Percentiles rank a stretch among this genome's conserved stretches.
Conservation (phyloP, 2,329 filamentous ascomycete genomes). For the Aspergillus flavus region DNA sequence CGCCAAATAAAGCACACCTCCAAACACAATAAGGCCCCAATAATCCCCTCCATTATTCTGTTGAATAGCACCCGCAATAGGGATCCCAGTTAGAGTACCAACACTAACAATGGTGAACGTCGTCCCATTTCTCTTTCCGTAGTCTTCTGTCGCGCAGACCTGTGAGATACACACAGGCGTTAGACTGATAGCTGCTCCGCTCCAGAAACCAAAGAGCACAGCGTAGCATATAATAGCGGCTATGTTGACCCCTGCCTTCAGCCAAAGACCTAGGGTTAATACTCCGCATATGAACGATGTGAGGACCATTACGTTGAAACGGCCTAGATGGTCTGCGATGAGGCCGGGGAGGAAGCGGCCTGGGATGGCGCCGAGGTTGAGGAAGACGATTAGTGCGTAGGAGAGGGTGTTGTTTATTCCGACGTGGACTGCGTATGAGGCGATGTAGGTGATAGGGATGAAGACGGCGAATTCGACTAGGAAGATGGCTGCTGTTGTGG, state of each 20-base stretch:
- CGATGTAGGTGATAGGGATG: constrained; percentile 39
- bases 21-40: constrained; percentile 24
- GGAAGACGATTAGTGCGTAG: constrained; percentile 34
- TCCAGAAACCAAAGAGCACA: constrained; percentile 25
- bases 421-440: constrained; percentile 32
- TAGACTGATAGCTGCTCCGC: constrained; percentile 30
- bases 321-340: constrained; percentile 36
- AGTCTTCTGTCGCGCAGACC: constrained; percentile 31
- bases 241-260: constrained; percentile 10
- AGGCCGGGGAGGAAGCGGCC: constrained; percentile 39
- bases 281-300: constrained; percentile 22
- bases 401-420: constrained; percentile 29
- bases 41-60: constrained; percentile 12
- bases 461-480: constrained; percentile 41
- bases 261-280: constrained; percentile 27
- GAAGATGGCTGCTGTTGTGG: constrained; percentile 34
- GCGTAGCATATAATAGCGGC: constrained; percentile 23
- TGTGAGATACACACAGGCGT: constrained; percentile 34
- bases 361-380: constrained; percentile 36
- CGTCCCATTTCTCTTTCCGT: constrained; percentile 27
- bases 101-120: constrained; percentile 25
- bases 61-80: constrained; percentile 28
- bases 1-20: constrained; percentile 23
- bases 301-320: constrained; percentile 38
- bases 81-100: constrained; percentile 27